Base-by-base conservation (phyloP, 2,329 filamentous ascomycete species). In the Colletotrichum sansevieriae region DNA sequence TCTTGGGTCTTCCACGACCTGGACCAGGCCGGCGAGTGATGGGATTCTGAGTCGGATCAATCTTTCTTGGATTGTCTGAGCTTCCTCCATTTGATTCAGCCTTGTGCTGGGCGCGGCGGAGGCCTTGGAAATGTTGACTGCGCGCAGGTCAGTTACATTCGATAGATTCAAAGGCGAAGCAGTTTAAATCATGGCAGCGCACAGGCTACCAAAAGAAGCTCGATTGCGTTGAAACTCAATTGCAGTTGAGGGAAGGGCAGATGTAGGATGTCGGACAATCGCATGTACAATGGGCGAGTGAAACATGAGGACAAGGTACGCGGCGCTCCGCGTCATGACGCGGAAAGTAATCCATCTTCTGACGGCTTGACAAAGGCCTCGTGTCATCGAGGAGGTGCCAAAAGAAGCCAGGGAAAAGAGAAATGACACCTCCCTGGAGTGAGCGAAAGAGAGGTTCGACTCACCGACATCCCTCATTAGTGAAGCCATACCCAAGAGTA, bases 381-480 rank as follows among this genome's bases (percentile, higher is more conserved):
- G 22, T 8, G 20, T 47, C 29, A 15, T 10, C 43, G 52, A 25
- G 29, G 47, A 9, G 29, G 29, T 29, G 29, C 29, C 20, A n/a
- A 8, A 4, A 29, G 7, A 10, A 46, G n/a, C 12, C 37, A 44
- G 22, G 39, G 20, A n/a, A 33, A 22, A 51, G 39, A 43, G 41
- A 18, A 43, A 46, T 15, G 35, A 11, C 43, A 10, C 29, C 2
- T 39, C 52, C 18, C 6, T 2, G 44, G 15, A 9, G 66, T 54
- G 54, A 49, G 47, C 46, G 59, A 56, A 63, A 25, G 65, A 60
- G 52, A 13, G 20, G 8, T 35, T 51, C 58, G 56, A 85, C 87
- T 80, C 80, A 89, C 87, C 87, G 86, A 72, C 87, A 89, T 73
- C 87, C 87, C 75, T 90, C 87, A 80, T 90, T 89, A 18, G 87